Conservation (phyloP, 148 eudicot genomes). For the Dianthus caryophyllus region DNA sequence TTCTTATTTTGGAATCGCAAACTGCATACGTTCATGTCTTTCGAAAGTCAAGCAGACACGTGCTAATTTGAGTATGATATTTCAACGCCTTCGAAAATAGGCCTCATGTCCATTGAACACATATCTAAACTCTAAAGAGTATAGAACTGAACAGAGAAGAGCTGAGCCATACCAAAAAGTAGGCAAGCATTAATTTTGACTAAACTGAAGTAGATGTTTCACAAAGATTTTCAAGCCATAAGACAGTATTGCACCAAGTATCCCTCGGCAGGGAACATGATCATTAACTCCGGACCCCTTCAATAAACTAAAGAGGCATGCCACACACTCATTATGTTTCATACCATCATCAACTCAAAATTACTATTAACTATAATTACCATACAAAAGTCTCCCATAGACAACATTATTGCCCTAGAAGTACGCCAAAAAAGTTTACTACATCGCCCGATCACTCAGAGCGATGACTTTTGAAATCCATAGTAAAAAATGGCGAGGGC, state of each 20-base stretch:
- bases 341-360: slow-evolving; percentile 3
- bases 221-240: background rate
- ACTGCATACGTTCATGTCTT: background rate
- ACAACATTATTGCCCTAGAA: too few species aligned
- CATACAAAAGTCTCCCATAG: background rate
- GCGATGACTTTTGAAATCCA: too few species aligned
- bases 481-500: too few species aligned
- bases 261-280: background rate
- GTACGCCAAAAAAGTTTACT: too few species aligned
- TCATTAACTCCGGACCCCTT: background rate
- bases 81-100: too few species aligned
- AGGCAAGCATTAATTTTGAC: background rate
- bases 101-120: too few species aligned
- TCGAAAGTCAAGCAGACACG: too few species aligned
- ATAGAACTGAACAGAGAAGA: background rate
- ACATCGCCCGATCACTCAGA: too few species aligned
- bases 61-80: too few species aligned
- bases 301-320: slow-evolving; percentile 12
- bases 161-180: background rate
- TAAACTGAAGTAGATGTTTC: background rate
- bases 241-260: slow-evolving; percentile 7
- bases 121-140: background rate
- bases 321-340: slow-evolving; percentile 7
- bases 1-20: background rate
- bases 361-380: background rate